These are phyloP conservation scores for Boletus rubescentipes DNA, from an alignment of 768 basidiomycete genomes.

Conservation along the genomic window DNA sequence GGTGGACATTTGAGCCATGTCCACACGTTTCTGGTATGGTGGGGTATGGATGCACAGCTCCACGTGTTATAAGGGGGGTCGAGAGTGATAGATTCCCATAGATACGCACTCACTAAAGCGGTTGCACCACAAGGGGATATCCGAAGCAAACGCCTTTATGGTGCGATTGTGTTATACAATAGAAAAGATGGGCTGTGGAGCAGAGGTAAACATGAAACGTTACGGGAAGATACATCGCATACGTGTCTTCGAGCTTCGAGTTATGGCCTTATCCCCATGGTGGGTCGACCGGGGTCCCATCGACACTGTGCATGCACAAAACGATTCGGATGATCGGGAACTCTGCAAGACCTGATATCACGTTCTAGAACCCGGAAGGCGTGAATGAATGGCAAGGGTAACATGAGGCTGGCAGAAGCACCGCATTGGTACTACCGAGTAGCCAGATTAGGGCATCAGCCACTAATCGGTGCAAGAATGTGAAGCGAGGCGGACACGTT, in stretches of 20 bases:
- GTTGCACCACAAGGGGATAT: background rate
- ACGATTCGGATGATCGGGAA: slow-evolving; percentile 24
- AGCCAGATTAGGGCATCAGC: slow-evolving; percentile 18
- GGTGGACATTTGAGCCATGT: slow-evolving; percentile 2
- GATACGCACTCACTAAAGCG: slow-evolving; percentile 7
- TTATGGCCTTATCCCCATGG: background rate
- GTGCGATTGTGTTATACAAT: background rate
- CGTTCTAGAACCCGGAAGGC: slow-evolving; percentile 24
- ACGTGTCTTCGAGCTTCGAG: slow-evolving; percentile 2
- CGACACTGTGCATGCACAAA: slow-evolving; percentile 5
- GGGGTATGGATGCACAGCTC: slow-evolving; percentile 14
- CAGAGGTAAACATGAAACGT: background rate
- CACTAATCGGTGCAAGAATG: slow-evolving; percentile 11
- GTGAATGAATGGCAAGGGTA: slow-evolving; percentile 25
- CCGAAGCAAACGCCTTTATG: background rate
- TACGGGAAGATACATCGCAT: slow-evolving; percentile 2
- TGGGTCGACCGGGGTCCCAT: slow-evolving; percentile 19
- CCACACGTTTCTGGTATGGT: slow-evolving; percentile 15
- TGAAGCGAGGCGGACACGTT: slow-evolving; percentile 19
- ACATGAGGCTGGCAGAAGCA: slow-evolving; percentile 30
- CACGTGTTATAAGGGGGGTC: slow-evolving; percentile 17
- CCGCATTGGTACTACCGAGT: slow-evolving; percentile 13
- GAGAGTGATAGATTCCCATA: background rate
- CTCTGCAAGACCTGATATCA: slow-evolving; percentile 9
- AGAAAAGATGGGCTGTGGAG: background rate